Evolutionary conservation across 148 eudicot genomes (phyloP), one percentile per base, ranked within the genome.

Genomic region (Bassia scoparia): DNA sequence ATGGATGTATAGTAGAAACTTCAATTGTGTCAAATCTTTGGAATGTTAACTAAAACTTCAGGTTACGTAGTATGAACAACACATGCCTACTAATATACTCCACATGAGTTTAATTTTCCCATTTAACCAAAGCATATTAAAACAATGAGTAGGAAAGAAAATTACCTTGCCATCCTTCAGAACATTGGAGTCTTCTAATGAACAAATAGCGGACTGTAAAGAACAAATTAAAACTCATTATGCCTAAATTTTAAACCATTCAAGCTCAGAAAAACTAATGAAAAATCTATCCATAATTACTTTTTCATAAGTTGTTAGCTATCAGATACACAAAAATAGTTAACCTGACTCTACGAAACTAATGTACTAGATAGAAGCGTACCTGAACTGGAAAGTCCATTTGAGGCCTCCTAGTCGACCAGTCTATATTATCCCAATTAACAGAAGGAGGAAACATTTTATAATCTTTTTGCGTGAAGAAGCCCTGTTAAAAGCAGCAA

Each of bases 311-410:
- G n/a, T n/a, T n/a, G n/a, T n/a, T n/a, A n/a, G n/a, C n/a, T n/a
- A n/a, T n/a, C n/a, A n/a, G n/a, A n/a, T n/a, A n/a, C n/a, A n/a
- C n/a, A n/a, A n/a, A n/a, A n/a, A n/a, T n/a, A n/a, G n/a, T n/a
- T n/a, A n/a, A n/a, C n/a, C n/a, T 48, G 52, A 20, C 24, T 16
- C 21, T 52, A 6, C 15, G 15, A 48, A n/a, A 6, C 12, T 7
- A 3, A 41, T 41, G 6, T 8, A 41, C 46, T 3, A 41, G 46
- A 7, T 41, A 41, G 12, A 8, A 41, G 8, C 2, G 12, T 52
- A 52, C 98, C 97, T 94, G 98, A 67, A 91, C 92, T 58, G 98
- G 97, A 65, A 94, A 91, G 81, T 94, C 98, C 93, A 88, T 89
- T 78, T 84, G 97, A 21, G 98, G 98, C 80, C 86, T 87, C 83